Percentiles rank a stretch among this genome's conserved stretches.
phyloP scores from a whole-genome alignment of 2,329 filamentous ascomycete genomes.

The Colletotrichum lini region DNA sequence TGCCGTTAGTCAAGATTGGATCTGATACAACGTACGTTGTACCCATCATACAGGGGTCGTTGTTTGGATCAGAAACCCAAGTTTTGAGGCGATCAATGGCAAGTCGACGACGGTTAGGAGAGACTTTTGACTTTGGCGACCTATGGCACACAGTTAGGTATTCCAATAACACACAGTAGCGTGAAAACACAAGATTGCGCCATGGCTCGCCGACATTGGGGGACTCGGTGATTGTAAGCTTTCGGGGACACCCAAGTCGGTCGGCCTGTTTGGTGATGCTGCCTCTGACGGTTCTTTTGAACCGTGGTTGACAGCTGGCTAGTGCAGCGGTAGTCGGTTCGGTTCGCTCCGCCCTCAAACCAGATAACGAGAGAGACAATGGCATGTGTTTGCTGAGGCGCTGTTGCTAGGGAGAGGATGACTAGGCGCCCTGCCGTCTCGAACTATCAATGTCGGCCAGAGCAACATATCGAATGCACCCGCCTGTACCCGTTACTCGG shows the following conservation, averaged over 20 bases:
- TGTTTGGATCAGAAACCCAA: slow-evolving; percentile 29
- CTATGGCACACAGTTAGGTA: not conserved
- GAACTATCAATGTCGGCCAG: slow-evolving; percentile 15
- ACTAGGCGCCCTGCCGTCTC: not conserved
- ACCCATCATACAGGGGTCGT: slow-evolving; percentile 19
- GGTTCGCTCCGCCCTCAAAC: slow-evolving; percentile 19
- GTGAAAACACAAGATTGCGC: slow-evolving; percentile 26
- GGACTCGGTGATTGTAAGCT: slow-evolving; percentile 28
- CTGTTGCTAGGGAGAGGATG: slow-evolving; percentile 5
- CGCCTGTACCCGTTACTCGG: slow-evolving; percentile 14
- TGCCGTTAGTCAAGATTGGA: slow-evolving; percentile 40
- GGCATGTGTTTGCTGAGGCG: slow-evolving; percentile 28
- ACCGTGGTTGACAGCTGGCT: slow-evolving; percentile 21
- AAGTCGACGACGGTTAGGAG: slow-evolving; percentile 1
- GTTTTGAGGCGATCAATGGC: slow-evolving; percentile 3
- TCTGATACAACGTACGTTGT: slow-evolving; percentile 1
- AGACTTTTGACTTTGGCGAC: slow-evolving; percentile 7
- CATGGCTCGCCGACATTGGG: slow-evolving; percentile 36
- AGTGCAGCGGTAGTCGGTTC: slow-evolving; percentile 1
- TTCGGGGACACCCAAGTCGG: slow-evolving; percentile 7
- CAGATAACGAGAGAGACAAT: slow-evolving; percentile 12
- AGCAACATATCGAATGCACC: slow-evolving; percentile 16
- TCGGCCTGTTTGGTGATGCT: slow-evolving; percentile 2
- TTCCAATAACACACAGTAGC: not conserved
- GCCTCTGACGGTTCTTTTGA: slow-evolving; percentile 10